Percentiles rank a stretch among this genome's conserved stretches.
Evolutionary conservation across 257 asterid genomes (phyloP).

Genomic region (Ballota nigra): DNA sequence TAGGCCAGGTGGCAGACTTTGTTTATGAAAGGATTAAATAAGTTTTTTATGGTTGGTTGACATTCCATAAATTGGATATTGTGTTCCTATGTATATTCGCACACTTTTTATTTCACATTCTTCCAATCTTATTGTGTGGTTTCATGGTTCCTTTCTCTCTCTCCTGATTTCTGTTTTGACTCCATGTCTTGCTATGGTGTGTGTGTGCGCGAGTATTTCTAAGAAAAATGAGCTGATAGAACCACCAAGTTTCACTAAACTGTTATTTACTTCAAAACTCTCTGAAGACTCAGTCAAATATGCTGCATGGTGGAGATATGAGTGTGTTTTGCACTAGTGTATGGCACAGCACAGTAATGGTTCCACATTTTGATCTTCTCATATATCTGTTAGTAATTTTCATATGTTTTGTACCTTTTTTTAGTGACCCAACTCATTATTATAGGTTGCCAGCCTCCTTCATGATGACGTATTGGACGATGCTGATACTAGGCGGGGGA

Average conservation of each 20-base stretch:
- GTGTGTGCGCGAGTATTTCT: background rate
- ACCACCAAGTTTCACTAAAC: background rate
- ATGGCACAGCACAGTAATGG: background rate
- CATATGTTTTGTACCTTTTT: background rate
- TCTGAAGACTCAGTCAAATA: background rate
- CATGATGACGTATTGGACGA: constrained; percentile 99
- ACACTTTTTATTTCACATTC: background rate
- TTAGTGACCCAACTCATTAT: constrained; percentile 18
- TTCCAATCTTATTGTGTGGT: background rate
- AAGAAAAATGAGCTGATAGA: background rate
- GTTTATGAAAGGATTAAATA: background rate
- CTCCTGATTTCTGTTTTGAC: background rate
- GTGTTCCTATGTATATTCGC: background rate
- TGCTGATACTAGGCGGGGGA: constrained; percentile 93
- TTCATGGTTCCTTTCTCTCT: constrained; percentile 2
- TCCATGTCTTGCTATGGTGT: background rate
- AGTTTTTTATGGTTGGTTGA: constrained; percentile 5
- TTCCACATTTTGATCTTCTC: background rate
- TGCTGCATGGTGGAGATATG: background rate
- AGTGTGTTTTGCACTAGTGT: background rate
- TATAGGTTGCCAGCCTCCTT: constrained; percentile 96
- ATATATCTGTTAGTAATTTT: background rate
- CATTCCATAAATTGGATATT: background rate
- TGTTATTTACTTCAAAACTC: background rate
- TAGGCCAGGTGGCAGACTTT: background rate